Evolutionary conservation across 805 yeast genomes (phyloP).

Genomic region (Sporopachydermia quercuum): DNA sequence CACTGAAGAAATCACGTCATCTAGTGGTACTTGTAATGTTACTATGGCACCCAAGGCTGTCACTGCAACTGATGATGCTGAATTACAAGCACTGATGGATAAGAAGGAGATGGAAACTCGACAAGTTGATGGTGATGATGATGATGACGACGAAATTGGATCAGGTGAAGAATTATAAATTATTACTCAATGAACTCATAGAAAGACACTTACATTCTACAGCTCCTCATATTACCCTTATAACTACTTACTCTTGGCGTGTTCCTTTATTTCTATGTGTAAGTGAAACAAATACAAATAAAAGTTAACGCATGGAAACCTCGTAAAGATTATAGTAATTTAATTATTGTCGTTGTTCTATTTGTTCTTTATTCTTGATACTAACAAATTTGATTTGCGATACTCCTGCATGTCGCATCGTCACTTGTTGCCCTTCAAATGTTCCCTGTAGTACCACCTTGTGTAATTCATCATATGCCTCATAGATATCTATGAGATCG

Average conservation of each 20-base stretch:
- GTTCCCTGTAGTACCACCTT: background rate
- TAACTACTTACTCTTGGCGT: too few relatives aligned
- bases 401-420: background rate
- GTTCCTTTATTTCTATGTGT: too few relatives aligned
- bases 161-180: background rate
- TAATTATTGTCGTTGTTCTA: too few relatives aligned
- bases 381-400: too few relatives aligned
- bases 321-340: too few relatives aligned
- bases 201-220: too few relatives aligned
- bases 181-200: too few relatives aligned
- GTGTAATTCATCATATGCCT: background rate
- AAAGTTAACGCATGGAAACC: too few relatives aligned
- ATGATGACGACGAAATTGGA: constrained; percentile 28
- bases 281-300: too few relatives aligned
- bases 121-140: constrained; percentile 71
- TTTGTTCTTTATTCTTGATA: too few relatives aligned
- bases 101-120: constrained; percentile 81
- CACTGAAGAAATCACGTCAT: constrained; percentile 47
- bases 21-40: constrained; percentile 79
- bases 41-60: constrained; percentile 99
- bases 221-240: too few relatives aligned
- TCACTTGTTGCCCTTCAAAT: background rate
- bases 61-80: constrained; percentile 96
- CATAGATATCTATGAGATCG: too few relatives aligned
- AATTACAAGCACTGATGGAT: constrained; percentile 89